phyloP scores from a whole-genome alignment of 176 grass and related monocot species.

The Avena sativa region DNA sequence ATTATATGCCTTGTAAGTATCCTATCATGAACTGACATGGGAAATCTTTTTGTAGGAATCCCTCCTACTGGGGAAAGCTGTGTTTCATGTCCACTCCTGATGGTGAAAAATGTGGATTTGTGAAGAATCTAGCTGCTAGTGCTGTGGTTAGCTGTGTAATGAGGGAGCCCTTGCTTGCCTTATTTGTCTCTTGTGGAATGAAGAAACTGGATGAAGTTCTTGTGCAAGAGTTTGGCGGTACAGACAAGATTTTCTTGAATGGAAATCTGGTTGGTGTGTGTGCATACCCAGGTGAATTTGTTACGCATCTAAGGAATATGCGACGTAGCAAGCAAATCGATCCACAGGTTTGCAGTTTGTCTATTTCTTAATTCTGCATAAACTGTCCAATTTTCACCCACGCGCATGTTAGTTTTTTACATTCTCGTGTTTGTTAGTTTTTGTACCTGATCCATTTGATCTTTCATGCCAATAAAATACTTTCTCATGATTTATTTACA shows the following conservation, averaged over 20 bases:
- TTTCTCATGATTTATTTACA: not conserved
- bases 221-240: constrained; percentile 43
- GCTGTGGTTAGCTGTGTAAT: constrained; percentile 67
- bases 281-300: constrained; percentile 50
- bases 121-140: constrained; percentile 82
- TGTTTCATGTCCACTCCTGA: constrained; percentile 87
- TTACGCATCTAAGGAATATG: constrained; percentile 55
- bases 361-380: constrained; percentile 12
- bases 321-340: constrained; percentile 58
- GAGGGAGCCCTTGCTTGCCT: constrained; percentile 50
- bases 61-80: constrained; percentile 89
- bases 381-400: constrained; percentile 4
- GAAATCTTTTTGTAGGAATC: constrained; percentile 61
- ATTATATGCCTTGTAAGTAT: constrained; percentile 1
- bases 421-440: not conserved
- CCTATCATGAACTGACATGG: constrained; percentile 39
- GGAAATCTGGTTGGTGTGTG: constrained; percentile 68
- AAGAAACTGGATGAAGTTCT: constrained; percentile 63
- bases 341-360: constrained; percentile 50
- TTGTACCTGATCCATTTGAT: not conserved
- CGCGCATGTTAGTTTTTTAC: not conserved
- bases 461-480: constrained; percentile 11
- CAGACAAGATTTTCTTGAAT: constrained; percentile 81
- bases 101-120: constrained; percentile 83
- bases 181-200: constrained; percentile 77